Percentiles rank a stretch among this genome's conserved stretches.
Conservation (phyloP, 306 rosid species). For the Corylus americana region DNA sequence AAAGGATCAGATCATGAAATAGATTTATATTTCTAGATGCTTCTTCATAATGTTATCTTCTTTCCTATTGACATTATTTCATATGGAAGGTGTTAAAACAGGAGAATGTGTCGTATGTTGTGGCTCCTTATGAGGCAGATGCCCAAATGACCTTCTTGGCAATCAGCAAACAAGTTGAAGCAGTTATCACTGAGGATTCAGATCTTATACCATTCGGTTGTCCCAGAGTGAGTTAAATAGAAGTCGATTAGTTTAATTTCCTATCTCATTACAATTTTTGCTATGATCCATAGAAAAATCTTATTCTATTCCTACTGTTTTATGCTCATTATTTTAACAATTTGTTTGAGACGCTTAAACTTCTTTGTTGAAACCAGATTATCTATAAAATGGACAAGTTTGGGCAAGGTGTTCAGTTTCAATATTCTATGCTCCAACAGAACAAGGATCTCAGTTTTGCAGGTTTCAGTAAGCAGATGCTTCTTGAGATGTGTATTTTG, state of each 20-base stretch:
- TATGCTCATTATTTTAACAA: not conserved
- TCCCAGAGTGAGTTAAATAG: conserved; percentile 68
- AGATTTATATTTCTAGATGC: not conserved
- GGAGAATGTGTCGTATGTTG: conserved; percentile 71
- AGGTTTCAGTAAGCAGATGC: conserved; percentile 84
- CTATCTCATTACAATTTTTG: conserved; percentile 8
- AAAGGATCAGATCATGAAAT: conserved; percentile 3
- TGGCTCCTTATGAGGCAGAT: conserved; percentile 98
- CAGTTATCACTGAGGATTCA: conserved; percentile 91
- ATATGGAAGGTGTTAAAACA: conserved; percentile 68
- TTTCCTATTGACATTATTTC: conserved; percentile 17
- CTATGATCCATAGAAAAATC: not conserved
- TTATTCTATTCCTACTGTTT: conserved; percentile 13
- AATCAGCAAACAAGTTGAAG: conserved; percentile 68
- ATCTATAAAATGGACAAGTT: conserved; percentile 93
- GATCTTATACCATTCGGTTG: conserved; percentile 97
- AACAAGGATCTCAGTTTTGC: conserved; percentile 83
- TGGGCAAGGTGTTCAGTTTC: conserved; percentile 92
- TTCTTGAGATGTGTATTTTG: conserved; percentile 94
- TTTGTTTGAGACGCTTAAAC: conserved; percentile 20
- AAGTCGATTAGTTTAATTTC: conserved; percentile 15
- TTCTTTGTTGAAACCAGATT: conserved; percentile 58
- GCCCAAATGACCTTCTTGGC: conserved; percentile 98
- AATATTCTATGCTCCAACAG: conserved; percentile 58
- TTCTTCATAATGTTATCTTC: not conserved